Base-by-base conservation (phyloP, 73 alveolate genomes). In the Blepharisma japonicum region DNA sequence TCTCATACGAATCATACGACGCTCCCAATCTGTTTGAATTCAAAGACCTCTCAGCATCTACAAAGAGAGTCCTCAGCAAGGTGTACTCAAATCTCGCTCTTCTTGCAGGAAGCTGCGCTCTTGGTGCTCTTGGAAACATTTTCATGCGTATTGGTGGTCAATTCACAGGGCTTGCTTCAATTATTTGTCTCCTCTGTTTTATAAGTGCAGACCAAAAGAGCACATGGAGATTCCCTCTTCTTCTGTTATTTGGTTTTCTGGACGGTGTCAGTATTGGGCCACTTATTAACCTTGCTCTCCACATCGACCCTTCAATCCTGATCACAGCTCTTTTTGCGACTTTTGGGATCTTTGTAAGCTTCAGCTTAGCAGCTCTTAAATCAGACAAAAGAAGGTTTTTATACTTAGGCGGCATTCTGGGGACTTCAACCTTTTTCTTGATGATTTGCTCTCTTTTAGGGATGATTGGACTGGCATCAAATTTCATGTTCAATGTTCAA, bases 291-390 rank as follows among this genome's bases (percentile, higher is more conserved):
- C 53, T 70, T 86, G 84, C 77, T 78, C 80, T 6, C 53, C 72
- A 20, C 71, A 46, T 46, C 48, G 23, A 84, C 47, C 91, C 94
- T 9, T 71, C 27, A 49, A 70, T 87, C 54, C 45, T 87, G 23
- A 45, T 67, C 68, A 86, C 72, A 25, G 94, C 94, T 23, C 71
- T 84, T 6, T 67, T 71, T 68, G 70, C 72, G 71, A 87, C 94
- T 47, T 85, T 77, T 14, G 82, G 56, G 6, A 71, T 87, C 45
- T 87, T 87, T 84, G 70, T 68, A 7, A 68, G 87, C n/a, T 87
- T 87, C 89, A 53, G 86, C n/a, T 78, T 80, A 9, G 56, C 84
- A 7, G 53, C 89, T 7, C 79, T 87, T 2, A 27, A 71, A 70
- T 2, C 88, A 50, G 84, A 84, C 83, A 84, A 89, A 68, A 83